Conservation (phyloP, 257 asterid genomes). For the Nicotiana tabacum region DNA sequence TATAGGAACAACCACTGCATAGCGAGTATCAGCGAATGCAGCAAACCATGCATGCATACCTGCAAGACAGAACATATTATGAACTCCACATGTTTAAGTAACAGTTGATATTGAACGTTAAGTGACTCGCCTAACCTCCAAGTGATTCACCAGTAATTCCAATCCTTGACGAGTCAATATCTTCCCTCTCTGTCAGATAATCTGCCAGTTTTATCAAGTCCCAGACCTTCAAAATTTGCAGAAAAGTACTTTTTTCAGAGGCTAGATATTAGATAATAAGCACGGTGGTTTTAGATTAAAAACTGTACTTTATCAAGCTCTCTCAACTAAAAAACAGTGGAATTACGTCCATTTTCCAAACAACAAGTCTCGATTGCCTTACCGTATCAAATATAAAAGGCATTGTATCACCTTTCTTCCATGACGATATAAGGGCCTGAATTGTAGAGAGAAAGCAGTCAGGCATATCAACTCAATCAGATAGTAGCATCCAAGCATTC, state of each 20-base stretch:
- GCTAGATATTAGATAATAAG: not conserved
- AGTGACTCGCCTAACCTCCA: constrained; percentile 63
- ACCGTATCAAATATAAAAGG: constrained; percentile 92
- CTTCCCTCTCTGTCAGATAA: constrained; percentile 33
- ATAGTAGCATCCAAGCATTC: not conserved
- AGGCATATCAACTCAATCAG: not conserved
- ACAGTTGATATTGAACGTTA: not conserved
- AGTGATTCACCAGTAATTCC: constrained; percentile 99
- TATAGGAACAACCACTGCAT: constrained; percentile 77
- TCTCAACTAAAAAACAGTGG: constrained; percentile 2
- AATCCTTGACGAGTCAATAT: constrained; percentile 64
- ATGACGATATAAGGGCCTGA: constrained; percentile 83
- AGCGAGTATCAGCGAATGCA: constrained; percentile 75
- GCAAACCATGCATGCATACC: constrained; percentile 99
- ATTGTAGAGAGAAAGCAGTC: constrained; percentile 9
- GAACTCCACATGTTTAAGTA: not conserved
- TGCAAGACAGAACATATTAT: constrained; percentile 22
- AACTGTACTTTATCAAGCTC: not conserved
- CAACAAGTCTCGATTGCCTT: constrained; percentile 9
- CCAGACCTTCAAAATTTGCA: constrained; percentile 53
- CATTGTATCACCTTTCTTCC: constrained; percentile 86
- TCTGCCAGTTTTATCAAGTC: constrained; percentile 57
- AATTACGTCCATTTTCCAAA: not conserved
- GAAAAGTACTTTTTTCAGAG: not conserved
- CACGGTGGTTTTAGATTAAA: not conserved